Evolutionary conservation across 179 eudicot species (phyloP).

Genomic region (Drosera spatulata): DNA sequence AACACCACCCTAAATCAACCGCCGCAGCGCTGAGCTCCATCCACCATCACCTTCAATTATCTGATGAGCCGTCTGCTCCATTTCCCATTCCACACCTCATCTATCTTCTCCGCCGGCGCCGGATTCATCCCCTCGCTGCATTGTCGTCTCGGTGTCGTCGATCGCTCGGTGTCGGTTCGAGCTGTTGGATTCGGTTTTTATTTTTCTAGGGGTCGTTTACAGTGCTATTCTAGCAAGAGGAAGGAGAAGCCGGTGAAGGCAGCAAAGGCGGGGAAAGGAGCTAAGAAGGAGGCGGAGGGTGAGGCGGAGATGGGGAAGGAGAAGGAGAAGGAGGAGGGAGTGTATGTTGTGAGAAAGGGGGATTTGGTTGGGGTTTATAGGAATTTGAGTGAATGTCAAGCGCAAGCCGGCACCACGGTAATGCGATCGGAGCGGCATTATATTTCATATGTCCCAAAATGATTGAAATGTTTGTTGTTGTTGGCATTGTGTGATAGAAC

Average conservation of each 20-base stretch:
- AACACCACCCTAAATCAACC: too few species aligned
- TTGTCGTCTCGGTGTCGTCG: too few species aligned
- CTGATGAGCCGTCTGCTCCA: too few species aligned
- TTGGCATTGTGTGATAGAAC: not conserved
- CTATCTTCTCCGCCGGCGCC: too few species aligned
- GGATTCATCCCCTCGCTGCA: too few species aligned
- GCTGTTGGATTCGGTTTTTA: too few species aligned
- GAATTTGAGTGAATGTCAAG: constrained; percentile 72
- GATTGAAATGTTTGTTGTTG: not conserved
- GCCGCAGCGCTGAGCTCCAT: too few species aligned
- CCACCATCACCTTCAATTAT: too few species aligned
- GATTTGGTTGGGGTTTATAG: constrained; percentile 79
- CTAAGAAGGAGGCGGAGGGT: constrained; percentile 19
- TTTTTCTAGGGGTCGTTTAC: constrained; percentile 3
- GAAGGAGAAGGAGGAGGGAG: constrained; percentile 44
- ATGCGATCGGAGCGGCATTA: constrained; percentile 6
- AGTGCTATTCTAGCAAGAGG: constrained; percentile 25
- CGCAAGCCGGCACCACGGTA: constrained; percentile 88
- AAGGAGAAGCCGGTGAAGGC: constrained; percentile 16
- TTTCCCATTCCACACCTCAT: too few species aligned
- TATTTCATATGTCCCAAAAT: not conserved
- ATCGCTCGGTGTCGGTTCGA: too few species aligned
- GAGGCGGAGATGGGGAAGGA: constrained; percentile 25
- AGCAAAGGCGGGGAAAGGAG: constrained; percentile 27
- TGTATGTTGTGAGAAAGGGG: constrained; percentile 79